Evolutionary conservation across 2,329 filamentous ascomycete species (phyloP).

Genomic region (Diaporthe sp.): DNA sequence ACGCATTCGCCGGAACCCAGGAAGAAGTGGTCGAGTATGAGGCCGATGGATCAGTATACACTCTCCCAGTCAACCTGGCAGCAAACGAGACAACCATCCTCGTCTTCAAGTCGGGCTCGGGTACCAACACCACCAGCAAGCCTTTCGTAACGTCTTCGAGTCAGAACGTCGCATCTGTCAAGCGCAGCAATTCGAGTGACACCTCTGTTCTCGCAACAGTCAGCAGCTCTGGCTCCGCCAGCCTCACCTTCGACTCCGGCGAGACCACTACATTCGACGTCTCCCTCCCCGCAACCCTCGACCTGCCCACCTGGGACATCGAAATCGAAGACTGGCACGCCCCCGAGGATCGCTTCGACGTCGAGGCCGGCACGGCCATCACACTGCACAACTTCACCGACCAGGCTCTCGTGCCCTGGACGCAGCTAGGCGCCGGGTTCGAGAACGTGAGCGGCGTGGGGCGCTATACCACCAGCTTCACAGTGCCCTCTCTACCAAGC

Average conservation of each 20-base stretch:
- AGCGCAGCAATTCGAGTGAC: background rate
- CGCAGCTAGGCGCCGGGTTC: conserved; percentile 14
- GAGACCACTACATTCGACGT: conserved; percentile 13
- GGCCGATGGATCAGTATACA: conserved; percentile 47
- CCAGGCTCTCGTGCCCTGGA: conserved; percentile 25
- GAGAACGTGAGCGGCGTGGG: conserved; percentile 34
- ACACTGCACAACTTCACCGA: conserved; percentile 23
- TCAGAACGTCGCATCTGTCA: background rate
- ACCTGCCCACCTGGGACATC: conserved; percentile 29
- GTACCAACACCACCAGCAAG: background rate
- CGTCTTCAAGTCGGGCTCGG: conserved; percentile 32
- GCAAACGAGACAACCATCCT: conserved; percentile 56
- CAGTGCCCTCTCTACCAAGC: conserved; percentile 14
- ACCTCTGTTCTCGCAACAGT: conserved; percentile 20
- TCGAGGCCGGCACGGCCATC: conserved; percentile 23
- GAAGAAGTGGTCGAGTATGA: conserved; percentile 40
- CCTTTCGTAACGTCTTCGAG: conserved; percentile 18
- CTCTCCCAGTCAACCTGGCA: conserved; percentile 51
- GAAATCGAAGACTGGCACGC: conserved; percentile 30
- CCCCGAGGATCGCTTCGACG: conserved; percentile 23
- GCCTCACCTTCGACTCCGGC: conserved; percentile 21
- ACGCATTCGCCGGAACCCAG: conserved; percentile 57
- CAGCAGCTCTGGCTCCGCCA: conserved; percentile 21
- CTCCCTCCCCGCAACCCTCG: background rate
- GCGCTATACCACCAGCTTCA: conserved; percentile 30